Percentiles rank a stretch among this genome's conserved stretches.
Conservation (phyloP, 2,329 filamentous ascomycete genomes). For the Rugonectria rugulosa region DNA sequence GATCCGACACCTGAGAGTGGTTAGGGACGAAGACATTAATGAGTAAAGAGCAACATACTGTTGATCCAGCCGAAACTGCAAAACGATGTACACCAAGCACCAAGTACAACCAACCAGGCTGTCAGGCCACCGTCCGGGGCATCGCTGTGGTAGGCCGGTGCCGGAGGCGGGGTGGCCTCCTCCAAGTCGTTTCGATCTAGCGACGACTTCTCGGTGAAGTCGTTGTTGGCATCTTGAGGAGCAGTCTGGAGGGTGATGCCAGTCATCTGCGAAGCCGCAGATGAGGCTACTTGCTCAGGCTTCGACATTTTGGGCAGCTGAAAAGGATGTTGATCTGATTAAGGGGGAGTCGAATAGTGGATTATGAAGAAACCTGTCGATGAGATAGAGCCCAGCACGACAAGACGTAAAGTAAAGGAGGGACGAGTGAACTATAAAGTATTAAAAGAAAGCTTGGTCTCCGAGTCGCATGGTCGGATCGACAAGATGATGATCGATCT, state of each 20-base stretch:
- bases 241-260: conserved; percentile 19
- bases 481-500: not conserved
- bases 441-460: not conserved
- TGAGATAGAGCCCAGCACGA: not conserved
- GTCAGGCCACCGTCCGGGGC: conserved; percentile 34
- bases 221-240: conserved; percentile 1
- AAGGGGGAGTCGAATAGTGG: not conserved
- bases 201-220: conserved; percentile 7
- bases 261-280: conserved; percentile 25
- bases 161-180: conserved; percentile 6
- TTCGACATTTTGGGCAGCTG: conserved; percentile 8
- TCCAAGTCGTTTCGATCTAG: conserved; percentile 5
- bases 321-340: not conserved
- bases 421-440: conserved; percentile 1
- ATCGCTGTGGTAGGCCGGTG: not conserved
- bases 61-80: conserved; percentile 52
- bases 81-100: conserved; percentile 48
- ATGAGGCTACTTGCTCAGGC: conserved; percentile 14
- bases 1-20: conserved; percentile 49
- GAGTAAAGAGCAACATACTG: conserved; percentile 46
- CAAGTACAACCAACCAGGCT: conserved; percentile 49
- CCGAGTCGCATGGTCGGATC: not conserved
- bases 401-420: not conserved
- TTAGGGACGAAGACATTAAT: not conserved
- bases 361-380: not conserved